A percentile compares a stretch with the other conserved stretches of the same genome.
Evolutionary conservation across 2,329 filamentous ascomycete genomes (phyloP).

Genomic region (Aspergillus glaucus): DNA sequence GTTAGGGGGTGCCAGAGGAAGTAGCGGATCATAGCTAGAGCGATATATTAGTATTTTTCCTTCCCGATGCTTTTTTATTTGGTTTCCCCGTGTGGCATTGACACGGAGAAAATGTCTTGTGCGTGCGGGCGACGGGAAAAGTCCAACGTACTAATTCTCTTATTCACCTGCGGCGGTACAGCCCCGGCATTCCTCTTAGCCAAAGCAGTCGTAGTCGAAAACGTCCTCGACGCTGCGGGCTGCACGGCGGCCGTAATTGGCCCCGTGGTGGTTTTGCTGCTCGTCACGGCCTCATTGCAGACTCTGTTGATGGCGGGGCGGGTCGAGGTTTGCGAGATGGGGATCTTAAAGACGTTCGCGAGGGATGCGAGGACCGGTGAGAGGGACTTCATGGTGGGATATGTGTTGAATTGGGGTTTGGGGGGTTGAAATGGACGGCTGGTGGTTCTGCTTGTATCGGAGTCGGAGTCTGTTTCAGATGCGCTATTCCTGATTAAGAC

Average conservation of each 20-base stretch:
- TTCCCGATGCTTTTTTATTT: slow-evolving; percentile 10
- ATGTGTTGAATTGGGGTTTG: slow-evolving; percentile 13
- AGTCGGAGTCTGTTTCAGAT: neutral
- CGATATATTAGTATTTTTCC: slow-evolving; percentile 1
- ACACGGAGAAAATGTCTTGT: neutral
- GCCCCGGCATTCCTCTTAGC: slow-evolving; percentile 33
- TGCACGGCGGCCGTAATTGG: slow-evolving; percentile 18
- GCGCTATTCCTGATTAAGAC: neutral
- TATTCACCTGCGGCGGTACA: slow-evolving; percentile 24
- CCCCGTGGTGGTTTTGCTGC: slow-evolving; percentile 8
- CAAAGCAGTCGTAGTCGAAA: slow-evolving; percentile 35
- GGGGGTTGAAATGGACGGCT: slow-evolving; percentile 6
- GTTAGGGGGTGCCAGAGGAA: slow-evolving; percentile 63
- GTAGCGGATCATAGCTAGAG: slow-evolving; percentile 60
- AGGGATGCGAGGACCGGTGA: slow-evolving; percentile 40
- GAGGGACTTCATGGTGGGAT: slow-evolving; percentile 28
- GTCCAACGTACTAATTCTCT: slow-evolving; percentile 40
- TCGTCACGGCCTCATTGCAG: slow-evolving; percentile 16
- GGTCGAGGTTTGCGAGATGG: slow-evolving; percentile 27
- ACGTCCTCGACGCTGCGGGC: slow-evolving; percentile 20
- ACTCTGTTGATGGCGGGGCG: slow-evolving; percentile 19
- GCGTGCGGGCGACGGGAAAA: neutral
- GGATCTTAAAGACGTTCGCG: slow-evolving; percentile 40
- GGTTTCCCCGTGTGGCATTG: neutral
- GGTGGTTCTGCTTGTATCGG: slow-evolving; percentile 14